Evolutionary conservation across 148 eudicot genomes (phyloP), one percentile per base, ranked within the genome.

Genomic region (Fagopyrum esculentum): DNA sequence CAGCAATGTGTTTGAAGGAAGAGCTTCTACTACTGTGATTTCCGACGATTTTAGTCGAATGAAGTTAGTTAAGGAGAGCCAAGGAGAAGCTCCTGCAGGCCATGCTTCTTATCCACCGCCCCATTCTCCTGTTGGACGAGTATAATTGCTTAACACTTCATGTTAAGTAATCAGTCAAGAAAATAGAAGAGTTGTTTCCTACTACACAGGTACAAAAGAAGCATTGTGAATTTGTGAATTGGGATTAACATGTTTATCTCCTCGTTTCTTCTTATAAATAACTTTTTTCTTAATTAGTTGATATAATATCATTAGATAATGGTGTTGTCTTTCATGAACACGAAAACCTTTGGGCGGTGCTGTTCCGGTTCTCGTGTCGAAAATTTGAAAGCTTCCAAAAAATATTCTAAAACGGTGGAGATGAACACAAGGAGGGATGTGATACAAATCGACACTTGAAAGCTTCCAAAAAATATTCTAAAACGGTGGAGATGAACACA

Each of bases 111-210:
- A 66, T 66, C 71, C 71, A 66, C 71, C 71, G 19, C 71, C 71
- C 9, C 71, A 74, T 80, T 90, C 96, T 57, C 98, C 96, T 9
- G 87, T 84, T 11, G 90, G 87, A 45, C 86, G 96, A 77, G 93
- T 84, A 46, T 71, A 71, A 35, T 35, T 35, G 52, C 8, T 47
- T 66, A 4, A 63, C 12, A 30, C 6, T 15, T 40, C 71, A 66
- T 66, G 71, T 17, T 43, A 45, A 1, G 40, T 35, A 40, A 15
- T 66, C 43, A 46, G 35, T 66, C 7, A 10, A 63, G 46, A 19
- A 19, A 43, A 66, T 64, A 46, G 19, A n/a, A n/a, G 3, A 57
- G n/a, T 29, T 57, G 63, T 19, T 57, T 0, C 63, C 17, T 57
- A 3, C n/a, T 17, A 52, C 63, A 22, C 15, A 35, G 17, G 47